phyloP scores from a whole-genome alignment of 768 basidiomycete species.

The Hortiboletus flavorubellus region DNA sequence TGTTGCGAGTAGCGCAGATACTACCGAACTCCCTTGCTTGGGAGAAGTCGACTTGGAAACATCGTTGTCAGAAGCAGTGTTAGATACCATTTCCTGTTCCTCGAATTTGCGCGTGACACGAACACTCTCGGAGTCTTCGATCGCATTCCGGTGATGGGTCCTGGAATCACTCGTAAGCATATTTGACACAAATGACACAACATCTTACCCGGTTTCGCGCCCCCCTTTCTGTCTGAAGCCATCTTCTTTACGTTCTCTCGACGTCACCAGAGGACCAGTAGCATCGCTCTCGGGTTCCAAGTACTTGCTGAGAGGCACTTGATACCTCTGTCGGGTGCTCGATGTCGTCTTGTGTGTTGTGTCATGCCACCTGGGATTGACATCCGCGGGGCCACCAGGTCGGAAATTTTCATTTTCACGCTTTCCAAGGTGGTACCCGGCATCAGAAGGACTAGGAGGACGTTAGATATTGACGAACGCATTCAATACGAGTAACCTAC shows the following conservation, averaged over 20 bases:
- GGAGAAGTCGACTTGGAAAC: background rate
- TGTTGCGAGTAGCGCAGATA: slow-evolving; percentile 10
- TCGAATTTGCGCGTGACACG: background rate
- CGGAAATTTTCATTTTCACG: background rate
- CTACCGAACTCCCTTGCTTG: slow-evolving; percentile 6
- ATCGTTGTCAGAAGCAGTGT: background rate
- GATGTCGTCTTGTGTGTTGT: background rate
- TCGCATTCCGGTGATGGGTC: no score
- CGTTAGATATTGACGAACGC: background rate
- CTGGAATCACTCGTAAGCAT: background rate
- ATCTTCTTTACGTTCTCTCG: background rate
- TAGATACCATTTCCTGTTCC: background rate
- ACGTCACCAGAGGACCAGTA: background rate
- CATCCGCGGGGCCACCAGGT: background rate
- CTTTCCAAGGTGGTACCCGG: background rate
- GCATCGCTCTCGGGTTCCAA: background rate
- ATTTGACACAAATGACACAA: background rate
- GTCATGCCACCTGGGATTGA: slow-evolving; percentile 3
- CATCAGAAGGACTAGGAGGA: background rate
- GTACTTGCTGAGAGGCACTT: slow-evolving; percentile 18
- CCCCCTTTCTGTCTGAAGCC: background rate
- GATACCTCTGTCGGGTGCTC: slow-evolving; percentile 4
- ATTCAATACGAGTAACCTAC: slow-evolving; percentile 5
- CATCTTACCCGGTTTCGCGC: background rate
- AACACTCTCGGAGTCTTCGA: background rate